These are phyloP conservation scores for Neurospora hispaniola DNA, from an alignment of 495 filamentous ascomycete species.

Conservation along the genomic window DNA sequence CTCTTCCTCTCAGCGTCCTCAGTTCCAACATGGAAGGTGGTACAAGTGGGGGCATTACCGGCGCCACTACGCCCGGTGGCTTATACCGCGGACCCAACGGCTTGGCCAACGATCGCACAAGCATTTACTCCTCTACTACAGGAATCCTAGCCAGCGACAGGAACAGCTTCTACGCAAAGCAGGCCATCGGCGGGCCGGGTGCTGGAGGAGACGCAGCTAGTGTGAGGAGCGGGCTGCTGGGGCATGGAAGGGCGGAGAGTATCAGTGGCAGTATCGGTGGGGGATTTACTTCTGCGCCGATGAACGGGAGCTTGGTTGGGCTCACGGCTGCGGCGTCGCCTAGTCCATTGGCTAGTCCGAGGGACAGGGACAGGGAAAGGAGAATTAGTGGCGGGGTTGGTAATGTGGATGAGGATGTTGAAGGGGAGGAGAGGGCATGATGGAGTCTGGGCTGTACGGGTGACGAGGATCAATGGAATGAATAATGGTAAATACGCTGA, in stretches of 20 bases:
- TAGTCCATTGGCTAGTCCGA: slow-evolving; percentile 52
- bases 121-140: slow-evolving; percentile 67
- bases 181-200: slow-evolving; percentile 45
- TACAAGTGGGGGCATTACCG: slow-evolving; percentile 10
- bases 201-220: slow-evolving; percentile 63
- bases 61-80: slow-evolving; percentile 39
- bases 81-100: slow-evolving; percentile 52
- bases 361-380: slow-evolving; percentile 26
- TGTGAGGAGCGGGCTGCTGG: slow-evolving; percentile 63
- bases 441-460: neutral
- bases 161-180: slow-evolving; percentile 73
- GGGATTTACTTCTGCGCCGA: neutral
- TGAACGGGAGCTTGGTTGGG: neutral
- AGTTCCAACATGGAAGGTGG: slow-evolving; percentile 57
- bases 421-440: neutral
- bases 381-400: slow-evolving; percentile 5
- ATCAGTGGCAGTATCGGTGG: slow-evolving; percentile 65
- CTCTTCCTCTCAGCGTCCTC: slow-evolving; percentile 77
- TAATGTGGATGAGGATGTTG: slow-evolving; percentile 15
- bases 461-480: neutral
- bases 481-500: neutral
- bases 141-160: slow-evolving; percentile 63
- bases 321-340: slow-evolving; percentile 18
- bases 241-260: slow-evolving; percentile 73
- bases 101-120: slow-evolving; percentile 66